Percentiles rank a stretch among this genome's conserved stretches.
phyloP scores from a whole-genome alignment of 805 yeast genomes.

The Candida ortonii region DNA sequence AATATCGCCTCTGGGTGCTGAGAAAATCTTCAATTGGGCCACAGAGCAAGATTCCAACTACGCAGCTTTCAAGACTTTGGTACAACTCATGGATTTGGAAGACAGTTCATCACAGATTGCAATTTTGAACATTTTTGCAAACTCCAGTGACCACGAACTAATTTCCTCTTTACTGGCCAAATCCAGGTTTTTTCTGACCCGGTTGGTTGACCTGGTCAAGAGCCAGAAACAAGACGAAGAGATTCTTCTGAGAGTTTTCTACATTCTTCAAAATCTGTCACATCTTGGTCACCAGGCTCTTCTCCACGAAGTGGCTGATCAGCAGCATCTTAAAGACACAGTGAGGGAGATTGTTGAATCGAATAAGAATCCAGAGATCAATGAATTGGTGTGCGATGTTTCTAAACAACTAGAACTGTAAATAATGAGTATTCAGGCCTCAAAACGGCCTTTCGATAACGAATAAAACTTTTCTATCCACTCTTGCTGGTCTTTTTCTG shows the following conservation, averaged over 20 bases:
- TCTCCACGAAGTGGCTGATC: conserved; percentile 3
- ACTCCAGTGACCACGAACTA: conserved; percentile 27
- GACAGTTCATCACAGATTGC: conserved; percentile 40
- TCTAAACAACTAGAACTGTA: conserved; percentile 10
- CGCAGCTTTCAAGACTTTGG: conserved; percentile 40
- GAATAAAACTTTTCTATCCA: conserved; percentile 16
- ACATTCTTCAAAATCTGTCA: conserved; percentile 19
- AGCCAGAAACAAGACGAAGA: conserved; percentile 20
- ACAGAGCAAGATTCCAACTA: conserved; percentile 33
- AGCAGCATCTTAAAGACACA: conserved; percentile 5
- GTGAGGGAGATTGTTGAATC: conserved; percentile 5
- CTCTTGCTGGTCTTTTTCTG: conserved; percentile 15
- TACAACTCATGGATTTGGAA: conserved; percentile 37
- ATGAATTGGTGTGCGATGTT: conserved; percentile 11
- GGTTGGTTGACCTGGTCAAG: conserved; percentile 15
- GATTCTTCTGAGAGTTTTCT: conserved; percentile 24
- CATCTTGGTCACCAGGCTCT: conserved; percentile 4
- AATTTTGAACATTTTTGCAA: conserved; percentile 32
- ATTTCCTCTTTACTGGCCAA: conserved; percentile 19
- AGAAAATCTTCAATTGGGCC: conserved; percentile 56
- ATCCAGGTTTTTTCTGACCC: conserved; percentile 22
- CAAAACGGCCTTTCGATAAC: conserved; percentile 9
- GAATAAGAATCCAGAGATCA: conserved; percentile 10
- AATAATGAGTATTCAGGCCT: neutral
- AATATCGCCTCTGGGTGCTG: conserved; percentile 37